These are phyloP conservation scores for Hypericum androsaemum DNA, from an alignment of 345 rosid species.

Conservation along the genomic window DNA sequence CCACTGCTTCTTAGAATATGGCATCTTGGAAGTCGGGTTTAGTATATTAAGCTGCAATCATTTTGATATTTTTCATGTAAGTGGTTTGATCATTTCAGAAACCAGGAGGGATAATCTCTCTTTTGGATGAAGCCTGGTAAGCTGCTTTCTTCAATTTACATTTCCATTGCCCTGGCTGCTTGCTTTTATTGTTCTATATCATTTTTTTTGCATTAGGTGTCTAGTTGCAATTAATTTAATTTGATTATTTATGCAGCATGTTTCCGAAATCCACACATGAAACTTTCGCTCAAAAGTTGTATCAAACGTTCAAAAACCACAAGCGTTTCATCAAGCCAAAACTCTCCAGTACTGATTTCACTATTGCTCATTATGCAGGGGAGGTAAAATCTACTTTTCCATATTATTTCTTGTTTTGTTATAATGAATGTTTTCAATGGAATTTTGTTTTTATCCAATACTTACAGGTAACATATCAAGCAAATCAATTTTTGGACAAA, in stretches of 20 bases:
- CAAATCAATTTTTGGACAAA: slow-evolving; percentile 10
- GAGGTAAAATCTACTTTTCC: not conserved
- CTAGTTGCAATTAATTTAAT: not conserved
- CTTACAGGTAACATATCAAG: slow-evolving; percentile 7
- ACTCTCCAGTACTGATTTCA: slow-evolving; percentile 10
- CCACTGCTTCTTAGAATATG: not conserved
- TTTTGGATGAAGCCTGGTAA: slow-evolving; percentile 11
- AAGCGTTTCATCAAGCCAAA: slow-evolving; percentile 9
- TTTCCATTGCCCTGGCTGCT: not conserved
- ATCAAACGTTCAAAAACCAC: slow-evolving; percentile 7
- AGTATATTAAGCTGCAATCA: not conserved
- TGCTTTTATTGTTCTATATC: not conserved
- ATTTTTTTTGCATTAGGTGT: not conserved
- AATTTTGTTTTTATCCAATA: not conserved
- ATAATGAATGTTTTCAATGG: not conserved
- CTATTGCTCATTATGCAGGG: slow-evolving; percentile 7
- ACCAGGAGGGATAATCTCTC: slow-evolving; percentile 8
- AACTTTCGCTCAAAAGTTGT: slow-evolving; percentile 6
- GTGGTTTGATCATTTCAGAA: not conserved
- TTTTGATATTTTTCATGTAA: not conserved
- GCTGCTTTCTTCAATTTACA: not conserved
- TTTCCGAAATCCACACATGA: slow-evolving; percentile 8
- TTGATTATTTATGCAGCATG: slow-evolving; percentile 7
- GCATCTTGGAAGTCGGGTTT: not conserved
- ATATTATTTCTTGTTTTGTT: no score